A percentile compares a stretch with the other conserved stretches of the same genome.
Evolutionary conservation across 345 rosid species (phyloP).

Genomic region (Noccaea caerulescens): DNA sequence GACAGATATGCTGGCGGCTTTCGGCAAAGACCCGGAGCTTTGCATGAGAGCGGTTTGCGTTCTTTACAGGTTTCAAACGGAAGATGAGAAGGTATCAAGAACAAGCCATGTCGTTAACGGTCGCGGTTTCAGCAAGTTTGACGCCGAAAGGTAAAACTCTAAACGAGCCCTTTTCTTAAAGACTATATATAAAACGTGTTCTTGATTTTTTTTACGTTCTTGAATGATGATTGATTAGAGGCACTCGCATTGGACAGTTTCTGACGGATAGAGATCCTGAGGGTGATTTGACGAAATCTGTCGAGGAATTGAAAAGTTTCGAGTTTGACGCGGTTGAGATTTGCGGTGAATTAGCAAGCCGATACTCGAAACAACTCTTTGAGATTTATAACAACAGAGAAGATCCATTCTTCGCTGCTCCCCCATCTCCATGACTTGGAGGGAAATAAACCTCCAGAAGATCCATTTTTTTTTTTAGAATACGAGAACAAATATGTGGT

Average conservation of each 20-base stretch:
- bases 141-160: constrained; percentile 60
- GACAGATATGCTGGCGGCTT: constrained; percentile 73
- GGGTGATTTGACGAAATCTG: constrained; percentile 64
- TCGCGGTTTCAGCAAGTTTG: constrained; percentile 72
- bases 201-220: background rate
- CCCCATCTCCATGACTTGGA: constrained; percentile 25
- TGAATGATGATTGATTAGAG: constrained; percentile 47
- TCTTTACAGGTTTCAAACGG: constrained; percentile 66
- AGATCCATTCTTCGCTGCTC: constrained; percentile 59
- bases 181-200: background rate
- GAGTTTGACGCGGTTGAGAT: constrained; percentile 48
- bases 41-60: constrained; percentile 92
- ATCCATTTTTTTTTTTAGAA: too few species aligned
- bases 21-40: constrained; percentile 65
- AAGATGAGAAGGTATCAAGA: constrained; percentile 54
- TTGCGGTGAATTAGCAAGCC: constrained; percentile 57
- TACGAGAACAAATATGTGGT: too few species aligned
- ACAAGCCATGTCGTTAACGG: constrained; percentile 49
- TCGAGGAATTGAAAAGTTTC: constrained; percentile 52
- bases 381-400: constrained; percentile 65
- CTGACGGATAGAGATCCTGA: constrained; percentile 60
- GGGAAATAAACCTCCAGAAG: too few species aligned
- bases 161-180: background rate
- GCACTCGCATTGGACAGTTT: constrained; percentile 56
- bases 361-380: constrained; percentile 73